Evolutionary conservation across 768 basidiomycete genomes (phyloP), one percentile per base, ranked within the genome.

Genomic region (Phlebiopsis gigantea): DNA sequence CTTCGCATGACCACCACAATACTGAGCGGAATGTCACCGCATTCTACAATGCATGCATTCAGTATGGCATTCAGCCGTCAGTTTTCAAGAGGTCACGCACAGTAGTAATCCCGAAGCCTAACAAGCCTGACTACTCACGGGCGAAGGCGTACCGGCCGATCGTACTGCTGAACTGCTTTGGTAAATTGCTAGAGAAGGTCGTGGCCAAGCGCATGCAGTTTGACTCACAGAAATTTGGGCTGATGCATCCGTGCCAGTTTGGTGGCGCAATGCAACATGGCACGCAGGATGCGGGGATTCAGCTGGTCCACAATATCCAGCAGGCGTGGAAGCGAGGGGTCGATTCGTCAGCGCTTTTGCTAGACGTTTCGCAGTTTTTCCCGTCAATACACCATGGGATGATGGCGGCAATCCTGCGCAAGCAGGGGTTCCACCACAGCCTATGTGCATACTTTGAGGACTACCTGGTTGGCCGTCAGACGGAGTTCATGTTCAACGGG

Each of bases 121-220:
- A 60, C 22, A 62, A 63, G 49, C 51, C 55, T 1, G 65, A 65
- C 46, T 63, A 67, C 48, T 28, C 56, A 1, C 44, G 51, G 12
- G 55, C 65, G 3, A 67, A 66, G 54, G 61, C 66, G 1, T 69
- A 66, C 53, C 61, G 65, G 29, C 67, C 61, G 0, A 68, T 69
- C 42, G 61, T 63, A 0, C 63, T 69, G 1, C 56, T 67, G 17
- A 57, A 63, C 46, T 60, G 53, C 45, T n/a, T 69, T 0, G 63
- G 63, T 0, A 69, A 69, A 51, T 57, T 64, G 6, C 28, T 60
- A 4, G 63, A 65, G 43, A 65, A 63, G 51, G 28, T 66, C 17
- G 39, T 65, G 17, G 59, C 62, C 1, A 29, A 54, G 14, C 48
- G 58, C 0, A 52, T 68, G 19, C 60, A 62, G 42, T 65, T 59